A percentile compares a stretch with the other conserved stretches of the same genome.
These are phyloP conservation scores for Domatiomyces catenatus DNA, from an alignment of 2,329 filamentous ascomycete genomes.

Conservation along the genomic window DNA sequence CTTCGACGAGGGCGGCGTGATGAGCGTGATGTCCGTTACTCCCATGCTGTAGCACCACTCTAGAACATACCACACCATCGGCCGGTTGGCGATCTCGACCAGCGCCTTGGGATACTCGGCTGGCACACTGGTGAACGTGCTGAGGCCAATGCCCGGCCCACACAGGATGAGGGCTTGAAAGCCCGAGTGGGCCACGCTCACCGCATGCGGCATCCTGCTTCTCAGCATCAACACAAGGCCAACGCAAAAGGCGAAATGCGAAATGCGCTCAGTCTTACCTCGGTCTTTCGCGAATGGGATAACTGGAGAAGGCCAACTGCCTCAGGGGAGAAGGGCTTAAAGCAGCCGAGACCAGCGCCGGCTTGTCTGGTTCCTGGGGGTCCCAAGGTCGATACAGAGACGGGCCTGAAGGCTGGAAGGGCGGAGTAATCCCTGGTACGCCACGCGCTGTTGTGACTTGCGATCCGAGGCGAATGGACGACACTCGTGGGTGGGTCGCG, in stretches of 20 bases:
- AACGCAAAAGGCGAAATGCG: neutral
- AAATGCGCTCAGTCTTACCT: conserved; percentile 12
- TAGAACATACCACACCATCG: conserved; percentile 35
- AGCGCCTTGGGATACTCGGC: conserved; percentile 35
- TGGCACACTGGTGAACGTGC: conserved; percentile 35
- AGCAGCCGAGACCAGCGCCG: neutral
- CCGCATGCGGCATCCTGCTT: conserved; percentile 17
- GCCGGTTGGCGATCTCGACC: conserved; percentile 35
- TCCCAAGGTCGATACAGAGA: conserved; percentile 8
- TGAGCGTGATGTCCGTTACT: conserved; percentile 32
- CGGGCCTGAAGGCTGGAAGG: conserved; percentile 13
- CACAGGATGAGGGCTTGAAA: conserved; percentile 36
- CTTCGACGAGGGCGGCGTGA: conserved; percentile 31
- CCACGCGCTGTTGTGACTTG: conserved; percentile 9
- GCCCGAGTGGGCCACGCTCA: conserved; percentile 22
- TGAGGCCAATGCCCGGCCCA: conserved; percentile 34
- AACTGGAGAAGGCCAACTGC: conserved; percentile 12
- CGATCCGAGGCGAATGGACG: conserved; percentile 13
- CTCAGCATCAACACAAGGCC: neutral
- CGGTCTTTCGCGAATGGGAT: neutral
- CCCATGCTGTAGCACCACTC: conserved; percentile 36
- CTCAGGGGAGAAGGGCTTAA: conserved; percentile 12
- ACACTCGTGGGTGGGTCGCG: conserved; percentile 11
- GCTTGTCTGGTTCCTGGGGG: conserved; percentile 4
- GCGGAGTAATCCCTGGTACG: conserved; percentile 13